Conservation (phyloP, 164 flowering plant genomes). For the Litsea cubeba region DNA sequence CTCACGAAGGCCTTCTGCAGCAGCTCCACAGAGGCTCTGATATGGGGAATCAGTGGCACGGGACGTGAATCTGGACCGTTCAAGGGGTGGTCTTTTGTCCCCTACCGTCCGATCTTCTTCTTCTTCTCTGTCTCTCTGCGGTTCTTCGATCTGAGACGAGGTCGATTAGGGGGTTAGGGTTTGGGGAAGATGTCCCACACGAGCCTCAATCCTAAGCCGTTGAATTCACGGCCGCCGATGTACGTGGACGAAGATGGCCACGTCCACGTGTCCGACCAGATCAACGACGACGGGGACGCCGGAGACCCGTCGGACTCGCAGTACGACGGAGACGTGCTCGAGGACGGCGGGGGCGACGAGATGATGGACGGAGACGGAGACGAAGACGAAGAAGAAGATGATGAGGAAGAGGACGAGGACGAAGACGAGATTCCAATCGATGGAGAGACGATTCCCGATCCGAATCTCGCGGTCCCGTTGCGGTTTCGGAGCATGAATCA, state of each 20-base stretch:
- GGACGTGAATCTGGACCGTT: background rate
- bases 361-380: conserved; percentile 6
- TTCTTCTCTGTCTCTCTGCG: no score
- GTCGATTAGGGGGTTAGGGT: conserved; percentile 1
- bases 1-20: background rate
- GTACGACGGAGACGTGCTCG: background rate
- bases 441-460: background rate
- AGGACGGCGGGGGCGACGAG: conserved; percentile 2
- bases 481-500: conserved; percentile 18
- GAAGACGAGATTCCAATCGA: conserved; percentile 6
- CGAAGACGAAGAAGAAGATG: background rate
- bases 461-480: conserved; percentile 6
- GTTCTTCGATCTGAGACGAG: background rate
- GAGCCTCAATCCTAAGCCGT: conserved; percentile 4
- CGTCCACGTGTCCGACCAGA: background rate
- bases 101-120: background rate
- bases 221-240: conserved; percentile 4
- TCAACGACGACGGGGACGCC: background rate
- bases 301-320: no score
- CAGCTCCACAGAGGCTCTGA: background rate
- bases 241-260: conserved; percentile 7
- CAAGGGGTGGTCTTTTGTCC: background rate
- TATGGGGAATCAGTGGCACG: conserved; percentile 1
- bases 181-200: background rate
- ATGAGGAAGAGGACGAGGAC: background rate